Base-by-base conservation (phyloP, 306 rosid genomes). In the Lathyrus oleraceus region DNA sequence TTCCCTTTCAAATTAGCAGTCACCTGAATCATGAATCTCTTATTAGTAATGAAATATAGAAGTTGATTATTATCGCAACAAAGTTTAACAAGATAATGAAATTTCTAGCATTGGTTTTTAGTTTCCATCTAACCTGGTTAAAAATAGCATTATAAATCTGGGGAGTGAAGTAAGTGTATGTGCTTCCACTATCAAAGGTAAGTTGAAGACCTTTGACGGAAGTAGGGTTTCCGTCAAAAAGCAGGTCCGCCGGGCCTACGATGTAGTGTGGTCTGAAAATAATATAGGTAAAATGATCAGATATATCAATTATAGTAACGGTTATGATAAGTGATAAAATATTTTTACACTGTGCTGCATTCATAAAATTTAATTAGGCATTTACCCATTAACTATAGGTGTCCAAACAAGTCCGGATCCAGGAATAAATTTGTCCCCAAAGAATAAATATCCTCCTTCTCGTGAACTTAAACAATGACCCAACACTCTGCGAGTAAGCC, bases 121-220 rank as follows among this genome's bases (percentile, higher is more conserved):
- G 13, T 39, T 69, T 39, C 51, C 12, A 44, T 76, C 87, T 88
- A 74, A 93, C 97, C 89, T 78, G 66, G 56, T 79, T 49, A 58
- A 84, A 36, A 57, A 81, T 14, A 6, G 77, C 71, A 27, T 57
- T 48, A 59, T 88, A 84, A 72, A 83, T 79, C 72, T 67, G 66
- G 53, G 87, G 19, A 74, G 74, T 88, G 76, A 93, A 78, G 81
- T 93, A 90, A n/a, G 94, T 79, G 76, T 88, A 93, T 11, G 98
- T 82, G 85, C 92, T 85, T 4, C 98, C 96, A 72, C 97, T 93
- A 65, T 90, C 97, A 80, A 93, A 93, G 39, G 82, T 69, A n/a
- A 87, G 36, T 12, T 61, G 17, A 43, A 88, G 81, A 53, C 84
- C 90, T 73, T 78, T 85, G 5, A 82, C 44, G 5, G 84, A 65